Percentiles rank a stretch among this genome's conserved stretches.
These are phyloP conservation scores for Ophiostoma sp. DNA, from an alignment of 2,329 filamentous ascomycete genomes.

Conservation along the genomic window DNA sequence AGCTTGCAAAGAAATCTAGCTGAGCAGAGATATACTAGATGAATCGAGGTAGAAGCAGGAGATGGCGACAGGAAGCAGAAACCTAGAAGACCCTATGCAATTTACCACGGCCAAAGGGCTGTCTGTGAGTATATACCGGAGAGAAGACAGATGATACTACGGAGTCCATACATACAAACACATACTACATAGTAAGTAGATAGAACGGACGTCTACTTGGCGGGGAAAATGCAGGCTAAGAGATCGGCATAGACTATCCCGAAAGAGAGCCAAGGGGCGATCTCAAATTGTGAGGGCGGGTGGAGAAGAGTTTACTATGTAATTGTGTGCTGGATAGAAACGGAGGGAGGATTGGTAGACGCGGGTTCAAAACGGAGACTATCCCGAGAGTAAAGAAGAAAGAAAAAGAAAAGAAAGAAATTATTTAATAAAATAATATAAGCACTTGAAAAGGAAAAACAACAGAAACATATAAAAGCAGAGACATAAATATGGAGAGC, in stretches of 20 bases:
- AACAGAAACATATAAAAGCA: background rate
- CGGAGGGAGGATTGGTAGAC: background rate
- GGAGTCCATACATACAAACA: no score
- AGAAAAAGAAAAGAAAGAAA: background rate
- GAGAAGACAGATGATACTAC: no score
- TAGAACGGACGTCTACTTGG: background rate
- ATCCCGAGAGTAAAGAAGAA: background rate
- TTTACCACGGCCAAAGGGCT: background rate
- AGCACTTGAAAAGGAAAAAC: background rate
- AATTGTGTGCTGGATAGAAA: background rate
- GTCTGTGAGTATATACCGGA: background rate
- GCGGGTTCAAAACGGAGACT: background rate
- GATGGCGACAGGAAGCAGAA: background rate
- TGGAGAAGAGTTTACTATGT: background rate
- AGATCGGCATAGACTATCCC: background rate
- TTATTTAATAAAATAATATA: background rate
- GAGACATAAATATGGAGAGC: constrained; percentile 5
- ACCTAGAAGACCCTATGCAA: background rate
- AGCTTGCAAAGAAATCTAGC: background rate
- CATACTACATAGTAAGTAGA: no score
- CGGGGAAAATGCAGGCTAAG: background rate
- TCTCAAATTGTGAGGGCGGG: constrained; percentile 8
- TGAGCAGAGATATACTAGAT: background rate
- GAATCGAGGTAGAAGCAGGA: background rate
- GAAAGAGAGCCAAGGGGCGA: background rate